These are phyloP conservation scores for Wickerhamomyces canadensis DNA, from an alignment of 805 yeast species.

Conservation along the genomic window DNA sequence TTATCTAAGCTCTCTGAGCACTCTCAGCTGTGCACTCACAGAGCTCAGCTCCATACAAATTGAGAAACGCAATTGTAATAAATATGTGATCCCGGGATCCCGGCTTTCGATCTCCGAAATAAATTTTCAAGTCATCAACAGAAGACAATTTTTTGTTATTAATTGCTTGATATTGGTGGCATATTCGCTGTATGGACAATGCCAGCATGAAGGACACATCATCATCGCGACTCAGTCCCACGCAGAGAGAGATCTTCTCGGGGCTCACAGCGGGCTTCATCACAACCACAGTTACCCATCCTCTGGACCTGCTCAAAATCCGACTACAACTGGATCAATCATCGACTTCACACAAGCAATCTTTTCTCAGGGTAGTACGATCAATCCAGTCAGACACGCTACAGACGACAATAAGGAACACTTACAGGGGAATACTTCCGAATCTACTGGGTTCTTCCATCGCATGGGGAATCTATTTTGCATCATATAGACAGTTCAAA, in stretches of 20 bases:
- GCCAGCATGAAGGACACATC: neutral
- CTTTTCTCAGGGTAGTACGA: conserved; percentile 21
- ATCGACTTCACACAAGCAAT: conserved; percentile 25
- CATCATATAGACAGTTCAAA: conserved; percentile 64
- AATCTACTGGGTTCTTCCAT: conserved; percentile 78
- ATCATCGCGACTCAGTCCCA: conserved; percentile 1
- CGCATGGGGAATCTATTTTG: conserved; percentile 89
- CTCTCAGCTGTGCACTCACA: no score
- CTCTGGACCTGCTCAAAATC: conserved; percentile 80
- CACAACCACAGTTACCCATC: conserved; percentile 81
- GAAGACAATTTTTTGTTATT: no score
- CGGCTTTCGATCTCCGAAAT: no score
- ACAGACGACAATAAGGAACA: conserved; percentile 3
- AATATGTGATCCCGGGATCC: no score
- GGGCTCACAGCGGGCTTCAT: conserved; percentile 79
- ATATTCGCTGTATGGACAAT: neutral
- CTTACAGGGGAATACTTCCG: conserved; percentile 29
- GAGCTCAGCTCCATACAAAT: no score
- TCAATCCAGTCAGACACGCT: conserved; percentile 5
- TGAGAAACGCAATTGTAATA: no score
- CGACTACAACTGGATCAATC: conserved; percentile 63
- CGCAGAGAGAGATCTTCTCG: conserved; percentile 48
- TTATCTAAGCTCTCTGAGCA: no score
- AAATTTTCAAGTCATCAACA: no score
- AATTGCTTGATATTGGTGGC: no score